Conservation (phyloP, 495 filamentous ascomycete genomes). For the Neurospora sp. region DNA sequence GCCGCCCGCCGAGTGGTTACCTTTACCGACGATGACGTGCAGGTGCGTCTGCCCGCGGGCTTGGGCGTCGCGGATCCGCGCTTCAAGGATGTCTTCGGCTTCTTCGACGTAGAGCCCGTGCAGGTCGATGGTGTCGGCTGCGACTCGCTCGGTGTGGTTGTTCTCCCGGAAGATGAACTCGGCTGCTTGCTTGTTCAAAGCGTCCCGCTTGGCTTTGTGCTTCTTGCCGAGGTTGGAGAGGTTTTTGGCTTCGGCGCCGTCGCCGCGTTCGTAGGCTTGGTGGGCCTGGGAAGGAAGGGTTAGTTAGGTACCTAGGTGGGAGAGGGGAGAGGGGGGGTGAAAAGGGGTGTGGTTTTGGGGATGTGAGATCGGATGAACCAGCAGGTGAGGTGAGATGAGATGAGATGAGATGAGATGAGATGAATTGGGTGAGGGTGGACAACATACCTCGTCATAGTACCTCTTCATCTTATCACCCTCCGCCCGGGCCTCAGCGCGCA, state of each 20-base stretch:
- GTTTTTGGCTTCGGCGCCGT: slow-evolving; percentile 68
- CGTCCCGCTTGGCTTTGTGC: slow-evolving; percentile 68
- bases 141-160: slow-evolving; percentile 61
- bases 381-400: background rate
- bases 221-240: slow-evolving; percentile 75
- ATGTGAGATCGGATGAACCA: slow-evolving; percentile 1
- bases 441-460: slow-evolving; percentile 60
- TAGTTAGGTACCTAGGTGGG: background rate
- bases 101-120: slow-evolving; percentile 92
- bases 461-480: slow-evolving; percentile 64
- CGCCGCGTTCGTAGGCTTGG: slow-evolving; percentile 68
- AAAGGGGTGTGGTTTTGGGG: background rate
- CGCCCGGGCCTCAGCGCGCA: slow-evolving; percentile 70
- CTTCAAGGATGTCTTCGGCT: slow-evolving; percentile 79
- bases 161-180: slow-evolving; percentile 93
- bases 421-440: background rate
- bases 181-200: slow-evolving; percentile 79
- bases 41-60: slow-evolving; percentile 64
- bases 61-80: slow-evolving; percentile 67
- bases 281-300: slow-evolving; percentile 43
- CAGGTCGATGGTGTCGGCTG: slow-evolving; percentile 79
- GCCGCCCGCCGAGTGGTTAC: slow-evolving; percentile 70
- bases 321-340: background rate
- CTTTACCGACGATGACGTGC: slow-evolving; percentile 76
- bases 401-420: background rate